phyloP scores from a whole-genome alignment of 148 eudicot species.

The Amaranthus palmeri region DNA sequence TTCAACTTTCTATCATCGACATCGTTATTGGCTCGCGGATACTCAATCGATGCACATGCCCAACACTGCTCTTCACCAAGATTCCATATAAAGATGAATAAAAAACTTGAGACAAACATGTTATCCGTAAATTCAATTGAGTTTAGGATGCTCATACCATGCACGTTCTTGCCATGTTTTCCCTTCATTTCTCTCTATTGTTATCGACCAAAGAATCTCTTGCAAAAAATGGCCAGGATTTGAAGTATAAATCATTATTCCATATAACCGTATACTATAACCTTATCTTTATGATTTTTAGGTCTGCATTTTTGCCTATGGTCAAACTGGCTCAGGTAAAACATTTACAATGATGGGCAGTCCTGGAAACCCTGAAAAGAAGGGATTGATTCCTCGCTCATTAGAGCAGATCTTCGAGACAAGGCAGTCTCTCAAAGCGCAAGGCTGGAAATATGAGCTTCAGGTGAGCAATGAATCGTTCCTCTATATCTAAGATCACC shows the following conservation, averaged over 20 bases:
- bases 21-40: no score
- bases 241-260: background rate
- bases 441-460: slow-evolving; percentile 96
- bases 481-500: background rate
- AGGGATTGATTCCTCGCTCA: slow-evolving; percentile 93
- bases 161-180: background rate
- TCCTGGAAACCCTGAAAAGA: slow-evolving; percentile 58
- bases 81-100: no score
- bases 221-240: no score
- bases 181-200: no score
- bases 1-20: no score
- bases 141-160: background rate
- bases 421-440: slow-evolving; percentile 63
- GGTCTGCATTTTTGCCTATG: slow-evolving; percentile 98
- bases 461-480: slow-evolving; percentile 49
- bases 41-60: no score
- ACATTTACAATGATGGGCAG: slow-evolving; percentile 98
- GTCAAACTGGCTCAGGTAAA: slow-evolving; percentile 98
- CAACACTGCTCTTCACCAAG: no score
- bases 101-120: no score
- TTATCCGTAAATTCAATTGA: no score
- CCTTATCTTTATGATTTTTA: slow-evolving; percentile 16
- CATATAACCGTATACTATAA: slow-evolving; percentile 1
- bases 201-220: no score
- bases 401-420: slow-evolving; percentile 87